These are phyloP conservation scores for Colletotrichum sp. DNA, from an alignment of 2,329 filamentous ascomycete species.

Conservation along the genomic window DNA sequence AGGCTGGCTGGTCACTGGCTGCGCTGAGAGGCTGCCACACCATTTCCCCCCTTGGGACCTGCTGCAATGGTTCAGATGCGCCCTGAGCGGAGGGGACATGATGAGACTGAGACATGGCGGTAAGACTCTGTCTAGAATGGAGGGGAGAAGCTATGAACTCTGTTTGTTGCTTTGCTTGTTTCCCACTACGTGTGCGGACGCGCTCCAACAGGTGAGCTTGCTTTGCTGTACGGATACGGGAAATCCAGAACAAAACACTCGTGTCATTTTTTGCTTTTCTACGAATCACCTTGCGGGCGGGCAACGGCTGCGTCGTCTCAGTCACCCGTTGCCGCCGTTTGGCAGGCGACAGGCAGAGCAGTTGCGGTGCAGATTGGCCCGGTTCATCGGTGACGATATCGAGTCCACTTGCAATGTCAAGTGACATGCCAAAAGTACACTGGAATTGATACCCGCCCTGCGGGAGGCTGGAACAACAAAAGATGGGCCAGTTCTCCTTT, in stretches of 20 bases:
- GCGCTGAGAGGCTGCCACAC: constrained; percentile 13
- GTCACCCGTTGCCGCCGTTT: not conserved
- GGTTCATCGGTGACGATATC: not conserved
- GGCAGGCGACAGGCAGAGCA: not conserved
- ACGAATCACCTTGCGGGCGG: not conserved
- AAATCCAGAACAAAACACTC: not conserved
- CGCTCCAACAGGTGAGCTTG: not conserved
- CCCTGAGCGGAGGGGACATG: constrained; percentile 15
- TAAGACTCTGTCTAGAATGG: constrained; percentile 1
- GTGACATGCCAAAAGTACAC: not conserved
- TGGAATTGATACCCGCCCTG: not conserved
- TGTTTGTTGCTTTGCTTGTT: constrained; percentile 3
- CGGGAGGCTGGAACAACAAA: not conserved
- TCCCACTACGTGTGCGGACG: not conserved
- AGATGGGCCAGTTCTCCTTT: not conserved
- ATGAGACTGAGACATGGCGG: constrained; percentile 21
- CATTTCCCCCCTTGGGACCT: not conserved
- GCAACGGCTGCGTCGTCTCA: not conserved
- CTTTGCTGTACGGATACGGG: not conserved
- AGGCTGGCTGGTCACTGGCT: not conserved
- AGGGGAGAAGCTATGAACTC: constrained; percentile 14
- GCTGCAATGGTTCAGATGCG: constrained; percentile 14
- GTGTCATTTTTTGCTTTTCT: constrained; percentile 9
- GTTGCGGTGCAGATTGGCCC: constrained; percentile 5
- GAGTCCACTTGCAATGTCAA: not conserved